Base-by-base conservation (phyloP, 768 basidiomycete genomes). In the Lenzites betulinus region DNA sequence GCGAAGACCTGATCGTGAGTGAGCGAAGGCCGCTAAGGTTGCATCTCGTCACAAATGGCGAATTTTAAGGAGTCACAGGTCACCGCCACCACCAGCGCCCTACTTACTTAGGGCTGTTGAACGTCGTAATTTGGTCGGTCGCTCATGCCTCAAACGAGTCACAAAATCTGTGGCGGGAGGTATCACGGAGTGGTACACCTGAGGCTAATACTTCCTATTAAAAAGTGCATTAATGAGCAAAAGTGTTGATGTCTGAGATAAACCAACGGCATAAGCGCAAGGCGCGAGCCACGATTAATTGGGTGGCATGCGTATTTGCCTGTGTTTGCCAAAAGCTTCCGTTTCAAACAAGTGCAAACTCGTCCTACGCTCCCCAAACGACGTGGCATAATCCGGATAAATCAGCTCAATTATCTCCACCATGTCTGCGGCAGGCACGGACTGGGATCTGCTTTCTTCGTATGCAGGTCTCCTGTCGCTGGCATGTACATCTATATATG, bases 391-490 rank as follows among this genome's bases (percentile, higher is more conserved):
- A 39, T 28, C 33, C 38, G 33, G 12, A 35, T 22, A 25, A n/a
- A n/a, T 15, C 18, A 36, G 12, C 35, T 49, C 22, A 33, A 38
- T 38, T n/a, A 26, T 12, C 11, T 22, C 35, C 44, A n/a, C 44
- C 23, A 62, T 62, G 54, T 20, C 66, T 16, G 49, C 36, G 22
- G 26, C 55, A 5, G 51, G 33, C 1, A 63, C 64, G 59, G 79
- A 89, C 73, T 85, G 81, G 83, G 84, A 84, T 66, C 68, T 88
- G 47, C 63, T 90, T 28, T 82, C 82, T 0, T 87, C 90, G 36
- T 91, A 89, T 66, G 83, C 76, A 7, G 92, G 90, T 7, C 76
- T 93, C 7, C 71, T 92, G 51, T 71, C 74, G 35, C 80, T 92
- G 23, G 92, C 92, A 1, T 81, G 75, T 51, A 66, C 71, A n/a